These are phyloP conservation scores for Coelastrella sp. DNA, from an alignment of 139 green algal species.

Conservation along the genomic window DNA sequence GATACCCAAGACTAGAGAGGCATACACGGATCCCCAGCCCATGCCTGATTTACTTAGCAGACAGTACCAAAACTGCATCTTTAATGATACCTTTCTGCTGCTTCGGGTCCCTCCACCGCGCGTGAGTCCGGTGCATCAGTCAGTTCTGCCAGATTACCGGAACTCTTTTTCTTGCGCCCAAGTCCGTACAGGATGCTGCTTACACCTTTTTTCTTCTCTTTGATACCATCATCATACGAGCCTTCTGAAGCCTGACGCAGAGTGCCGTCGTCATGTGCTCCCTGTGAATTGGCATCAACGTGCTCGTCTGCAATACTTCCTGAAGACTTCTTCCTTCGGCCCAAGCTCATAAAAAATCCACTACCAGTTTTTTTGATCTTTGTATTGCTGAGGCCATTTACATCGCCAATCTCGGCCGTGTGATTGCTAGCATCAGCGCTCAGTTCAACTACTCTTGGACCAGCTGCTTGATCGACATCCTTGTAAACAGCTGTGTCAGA, in stretches of 20 bases:
- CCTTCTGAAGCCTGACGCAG: neutral
- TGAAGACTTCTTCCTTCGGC: neutral
- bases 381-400: neutral
- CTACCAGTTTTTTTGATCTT: constrained; percentile 37
- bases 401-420: neutral
- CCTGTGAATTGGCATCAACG: constrained; percentile 8
- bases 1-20: too few species aligned
- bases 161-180: constrained; percentile 40
- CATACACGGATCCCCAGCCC: too few species aligned
- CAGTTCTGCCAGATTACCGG: constrained; percentile 1
- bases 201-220: constrained; percentile 36
- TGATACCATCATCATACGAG: neutral
- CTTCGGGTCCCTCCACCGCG: neutral
- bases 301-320: constrained; percentile 21
- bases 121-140: neutral
- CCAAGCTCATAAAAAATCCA: neutral
- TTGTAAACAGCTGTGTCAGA: neutral
- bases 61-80: too few species aligned
- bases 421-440: constrained; percentile 26
- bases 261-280: neutral
- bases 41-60: too few species aligned
- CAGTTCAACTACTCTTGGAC: constrained; percentile 37
- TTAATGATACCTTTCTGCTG: neutral
- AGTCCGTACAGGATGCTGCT: constrained; percentile 13
- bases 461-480: neutral